Percentiles rank a stretch among this genome's conserved stretches.
These are phyloP conservation scores for Cryomyces minteri DNA, from an alignment of 495 filamentous ascomycete species.

Conservation along the genomic window DNA sequence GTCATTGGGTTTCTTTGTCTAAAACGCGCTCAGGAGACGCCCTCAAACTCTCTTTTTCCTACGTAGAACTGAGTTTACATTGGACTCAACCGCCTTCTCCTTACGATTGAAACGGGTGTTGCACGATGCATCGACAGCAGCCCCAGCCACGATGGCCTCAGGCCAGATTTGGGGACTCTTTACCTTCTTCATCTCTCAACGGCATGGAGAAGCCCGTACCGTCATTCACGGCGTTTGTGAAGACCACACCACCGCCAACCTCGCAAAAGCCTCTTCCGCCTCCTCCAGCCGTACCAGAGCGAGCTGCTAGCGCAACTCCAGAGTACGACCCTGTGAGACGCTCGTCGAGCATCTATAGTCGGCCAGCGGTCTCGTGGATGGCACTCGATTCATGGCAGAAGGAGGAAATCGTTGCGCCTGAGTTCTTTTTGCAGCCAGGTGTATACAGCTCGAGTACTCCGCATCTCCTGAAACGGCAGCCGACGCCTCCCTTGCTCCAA, in stretches of 20 bases:
- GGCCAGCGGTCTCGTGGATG: neutral
- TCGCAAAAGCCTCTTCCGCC: slow-evolving; percentile 5
- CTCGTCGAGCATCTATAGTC: neutral
- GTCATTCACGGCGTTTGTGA: slow-evolving; percentile 8
- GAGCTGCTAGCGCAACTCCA: neutral
- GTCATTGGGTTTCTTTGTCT: too few species aligned
- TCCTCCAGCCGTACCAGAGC: neutral
- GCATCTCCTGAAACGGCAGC: slow-evolving; percentile 1
- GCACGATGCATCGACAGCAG: too few species aligned
- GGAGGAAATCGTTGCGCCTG: neutral
- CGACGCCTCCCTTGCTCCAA: neutral
- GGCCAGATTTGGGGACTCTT: neutral
- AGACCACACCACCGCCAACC: slow-evolving; percentile 4
- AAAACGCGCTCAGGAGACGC: too few species aligned
- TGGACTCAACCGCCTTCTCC: too few species aligned
- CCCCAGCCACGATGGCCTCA: too few species aligned
- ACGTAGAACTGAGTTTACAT: too few species aligned
- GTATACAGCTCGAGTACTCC: slow-evolving; percentile 7
- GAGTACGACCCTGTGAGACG: too few species aligned
- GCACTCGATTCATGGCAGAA: neutral
- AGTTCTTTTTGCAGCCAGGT: neutral
- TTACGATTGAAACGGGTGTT: too few species aligned
- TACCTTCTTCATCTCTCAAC: slow-evolving; percentile 5
- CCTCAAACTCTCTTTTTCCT: too few species aligned
- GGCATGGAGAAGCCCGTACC: slow-evolving; percentile 8